Base-by-base conservation (phyloP, 441 rosid genomes). In the Aleurites moluccanus region DNA sequence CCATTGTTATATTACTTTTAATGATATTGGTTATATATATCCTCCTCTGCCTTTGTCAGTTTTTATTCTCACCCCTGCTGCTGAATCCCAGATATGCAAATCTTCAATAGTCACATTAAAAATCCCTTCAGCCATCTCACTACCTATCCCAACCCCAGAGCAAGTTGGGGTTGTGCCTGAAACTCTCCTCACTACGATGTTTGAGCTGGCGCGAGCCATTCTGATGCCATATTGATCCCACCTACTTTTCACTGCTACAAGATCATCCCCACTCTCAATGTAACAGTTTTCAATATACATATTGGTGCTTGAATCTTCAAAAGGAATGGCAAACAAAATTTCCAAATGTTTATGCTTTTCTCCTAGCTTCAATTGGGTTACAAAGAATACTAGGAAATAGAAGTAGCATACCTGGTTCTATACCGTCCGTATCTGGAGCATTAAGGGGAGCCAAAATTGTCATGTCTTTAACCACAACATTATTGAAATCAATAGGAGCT, bases 41-140 rank as follows among this genome's bases (percentile, higher is more conserved):
- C 99, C 99, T 11, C 99, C 99, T 85, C 99, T 85, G 25, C 98
- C 98, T 27, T 64, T 83, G 82, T 93, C 98, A 2, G 98, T 91
- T 80, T 95, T 95, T 60, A 95, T 88, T 49, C 94, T 91, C 49
- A 95, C 81, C 5, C 99, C 98, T 52, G 97, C 95, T 0, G 97
- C 98, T 0, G 95, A 89, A 79, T 95, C 85, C 97, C 98, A 95
- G 15, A 95, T 80, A 78, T 87, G 91, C 81, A 95, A 70, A 72
- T 88, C 90, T 79, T 95, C 90, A 1, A 91, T 69, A 0, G 84
- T 89, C 66, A 93, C 73, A 69, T 95, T 89, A 64, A 77, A 89
- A 27, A 93, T 85, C 60, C 99, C 99, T 76, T 98, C 98, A 20
- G 98, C 93, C 98, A 95, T 95, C 83, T 95, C 98, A 30, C 98